Evolutionary conservation across 257 asterid genomes (phyloP).

Genomic region (Ocimum tenuiflorum): DNA sequence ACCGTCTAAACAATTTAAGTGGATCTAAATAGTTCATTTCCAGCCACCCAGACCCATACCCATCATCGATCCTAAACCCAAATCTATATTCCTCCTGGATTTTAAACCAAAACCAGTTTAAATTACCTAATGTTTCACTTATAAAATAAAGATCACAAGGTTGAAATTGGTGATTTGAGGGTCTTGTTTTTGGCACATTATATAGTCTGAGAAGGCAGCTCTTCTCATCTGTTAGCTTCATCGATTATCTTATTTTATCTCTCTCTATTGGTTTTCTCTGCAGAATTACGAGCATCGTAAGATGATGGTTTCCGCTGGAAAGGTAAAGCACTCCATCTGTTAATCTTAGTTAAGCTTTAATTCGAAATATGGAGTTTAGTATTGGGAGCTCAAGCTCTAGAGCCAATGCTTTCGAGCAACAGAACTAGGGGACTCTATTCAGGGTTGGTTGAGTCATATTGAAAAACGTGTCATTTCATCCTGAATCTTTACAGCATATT

Average conservation of each 20-base stretch:
- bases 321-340: constrained; percentile 31
- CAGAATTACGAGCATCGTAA: constrained; percentile 28
- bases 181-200: background rate
- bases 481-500: background rate
- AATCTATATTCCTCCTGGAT: too few relatives aligned
- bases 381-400: background rate
- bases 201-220: background rate
- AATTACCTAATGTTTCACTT: background rate
- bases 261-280: background rate
- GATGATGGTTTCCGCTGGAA: constrained; percentile 48
- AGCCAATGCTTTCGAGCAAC: background rate
- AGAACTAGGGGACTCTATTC: too few relatives aligned
- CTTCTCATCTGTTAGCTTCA: background rate
- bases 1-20: too few relatives aligned
- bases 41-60: too few relatives aligned
- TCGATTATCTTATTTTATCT: background rate
- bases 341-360: background rate
- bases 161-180: background rate
- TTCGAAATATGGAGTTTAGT: background rate
- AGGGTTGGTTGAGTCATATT: too few relatives aligned
- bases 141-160: background rate
- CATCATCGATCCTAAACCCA: too few relatives aligned
- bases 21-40: too few relatives aligned
- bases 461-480: too few relatives aligned
- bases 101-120: too few relatives aligned